Evolutionary conservation across 2,329 filamentous ascomycete species (phyloP).

Genomic region (Apiospora marii): DNA sequence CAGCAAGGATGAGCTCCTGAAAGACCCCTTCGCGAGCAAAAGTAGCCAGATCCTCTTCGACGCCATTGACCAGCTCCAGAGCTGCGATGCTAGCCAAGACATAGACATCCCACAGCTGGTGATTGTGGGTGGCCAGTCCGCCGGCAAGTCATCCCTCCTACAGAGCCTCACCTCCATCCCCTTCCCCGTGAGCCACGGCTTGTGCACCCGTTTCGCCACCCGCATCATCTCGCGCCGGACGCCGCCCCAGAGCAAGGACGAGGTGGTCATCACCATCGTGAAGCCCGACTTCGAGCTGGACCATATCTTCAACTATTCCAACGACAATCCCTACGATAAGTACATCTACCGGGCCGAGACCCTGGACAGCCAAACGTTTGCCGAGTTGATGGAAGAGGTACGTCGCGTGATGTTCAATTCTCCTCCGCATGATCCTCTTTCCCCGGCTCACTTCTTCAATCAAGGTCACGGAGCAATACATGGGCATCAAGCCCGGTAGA

Average conservation of each 20-base stretch:
- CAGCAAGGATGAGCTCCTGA: conserved; percentile 21
- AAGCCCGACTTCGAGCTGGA: conserved; percentile 35
- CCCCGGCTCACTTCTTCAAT: too few relatives aligned
- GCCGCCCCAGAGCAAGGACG: conserved; percentile 37
- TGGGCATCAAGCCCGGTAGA: conserved; percentile 41
- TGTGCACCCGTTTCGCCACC: conserved; percentile 49
- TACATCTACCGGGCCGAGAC: conserved; percentile 35
- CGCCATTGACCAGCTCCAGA: conserved; percentile 46
- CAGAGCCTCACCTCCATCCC: conserved; percentile 48
- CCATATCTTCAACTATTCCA: conserved; percentile 32
- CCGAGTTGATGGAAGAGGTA: conserved; percentile 43
- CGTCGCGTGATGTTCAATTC: background rate
- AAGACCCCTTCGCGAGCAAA: conserved; percentile 46
- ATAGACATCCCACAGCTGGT: conserved; percentile 48
- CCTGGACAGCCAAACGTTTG: conserved; percentile 41
- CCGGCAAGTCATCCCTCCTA: conserved; percentile 48
- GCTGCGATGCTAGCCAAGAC: conserved; percentile 39
- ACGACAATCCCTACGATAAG: conserved; percentile 31
- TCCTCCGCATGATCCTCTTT: background rate
- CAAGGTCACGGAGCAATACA: conserved; percentile 38
- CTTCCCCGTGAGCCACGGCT: conserved; percentile 42
- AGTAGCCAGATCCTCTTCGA: conserved; percentile 46
- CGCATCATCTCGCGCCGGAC: conserved; percentile 47
- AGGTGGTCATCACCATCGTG: conserved; percentile 43
- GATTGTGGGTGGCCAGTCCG: conserved; percentile 47